Conservation (phyloP, 805 yeast species). For the Starmerella apis region DNA sequence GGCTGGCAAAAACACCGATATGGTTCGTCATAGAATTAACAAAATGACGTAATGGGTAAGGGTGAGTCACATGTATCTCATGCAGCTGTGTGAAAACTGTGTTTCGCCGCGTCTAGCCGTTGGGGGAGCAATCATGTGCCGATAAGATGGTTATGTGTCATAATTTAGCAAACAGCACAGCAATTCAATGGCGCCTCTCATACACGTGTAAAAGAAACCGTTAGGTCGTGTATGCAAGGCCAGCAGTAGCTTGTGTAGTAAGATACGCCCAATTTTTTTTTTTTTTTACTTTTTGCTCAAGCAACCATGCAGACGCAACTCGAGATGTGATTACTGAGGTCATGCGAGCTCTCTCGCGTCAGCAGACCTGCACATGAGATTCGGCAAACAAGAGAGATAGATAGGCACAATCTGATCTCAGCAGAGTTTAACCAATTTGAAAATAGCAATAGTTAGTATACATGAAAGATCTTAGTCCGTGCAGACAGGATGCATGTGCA, state of each 20-base stretch:
- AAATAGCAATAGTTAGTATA: too few relatives aligned
- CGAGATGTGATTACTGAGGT: background rate
- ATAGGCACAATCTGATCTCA: too few relatives aligned
- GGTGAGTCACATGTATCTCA: background rate
- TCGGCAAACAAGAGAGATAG: background rate
- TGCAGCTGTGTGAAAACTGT: background rate
- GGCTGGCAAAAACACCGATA: constrained; percentile 2
- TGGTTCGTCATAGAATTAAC: background rate
- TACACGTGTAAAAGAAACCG: background rate
- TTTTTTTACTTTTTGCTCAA: background rate
- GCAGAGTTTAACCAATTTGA: too few relatives aligned
- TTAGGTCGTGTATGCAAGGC: background rate
- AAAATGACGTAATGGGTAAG: constrained; percentile 4
- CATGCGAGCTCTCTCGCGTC: background rate
- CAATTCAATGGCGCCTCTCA: background rate
- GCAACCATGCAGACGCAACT: constrained; percentile 4
- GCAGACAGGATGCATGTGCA: constrained; percentile 24
- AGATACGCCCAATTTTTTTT: background rate
- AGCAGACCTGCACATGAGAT: background rate
- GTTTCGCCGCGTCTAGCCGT: background rate
- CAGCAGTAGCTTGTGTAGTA: background rate
- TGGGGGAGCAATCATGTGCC: constrained; percentile 9
- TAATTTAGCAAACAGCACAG: background rate
- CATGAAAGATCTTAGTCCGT: constrained; percentile 19
- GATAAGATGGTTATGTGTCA: constrained; percentile 2